Evolutionary conservation across 495 filamentous ascomycete genomes (phyloP).

Genomic region (Chaetomidium leptoderma): DNA sequence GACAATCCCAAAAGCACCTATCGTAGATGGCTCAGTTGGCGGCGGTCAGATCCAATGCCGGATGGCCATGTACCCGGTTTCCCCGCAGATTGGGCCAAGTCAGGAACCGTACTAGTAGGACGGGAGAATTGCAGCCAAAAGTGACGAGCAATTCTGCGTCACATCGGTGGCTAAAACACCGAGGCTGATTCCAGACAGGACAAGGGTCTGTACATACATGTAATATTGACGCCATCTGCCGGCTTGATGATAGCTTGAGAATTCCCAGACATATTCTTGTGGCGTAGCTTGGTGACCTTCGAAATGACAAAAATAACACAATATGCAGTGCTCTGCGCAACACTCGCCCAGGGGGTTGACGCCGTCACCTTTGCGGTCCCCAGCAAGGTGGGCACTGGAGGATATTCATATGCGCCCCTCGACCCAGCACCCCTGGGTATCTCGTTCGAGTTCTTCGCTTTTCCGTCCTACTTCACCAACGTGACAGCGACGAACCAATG

Average conservation of each 20-base stretch:
- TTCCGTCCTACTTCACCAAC: slow-evolving; percentile 55
- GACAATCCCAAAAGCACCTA: slow-evolving; percentile 8
- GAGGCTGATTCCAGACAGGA: not conserved
- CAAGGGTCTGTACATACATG: not conserved
- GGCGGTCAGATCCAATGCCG: too few species aligned
- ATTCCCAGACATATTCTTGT: too few species aligned
- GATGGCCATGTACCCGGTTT: too few species aligned
- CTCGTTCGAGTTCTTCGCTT: slow-evolving; percentile 60
- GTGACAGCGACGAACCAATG: slow-evolving; percentile 53
- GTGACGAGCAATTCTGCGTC: not conserved
- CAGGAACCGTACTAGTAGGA: not conserved
- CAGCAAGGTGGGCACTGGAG: slow-evolving; percentile 26
- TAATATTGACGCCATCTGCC: too few species aligned
- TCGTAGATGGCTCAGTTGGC: not conserved
- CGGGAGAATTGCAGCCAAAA: slow-evolving; percentile 1
- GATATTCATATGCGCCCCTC: slow-evolving; percentile 35
- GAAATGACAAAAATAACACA: slow-evolving; percentile 5
- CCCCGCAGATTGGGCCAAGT: not conserved
- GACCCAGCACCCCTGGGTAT: slow-evolving; percentile 51
- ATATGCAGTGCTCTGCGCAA: slow-evolving; percentile 12
- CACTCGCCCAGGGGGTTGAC: slow-evolving; percentile 15
- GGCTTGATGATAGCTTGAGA: not conserved
- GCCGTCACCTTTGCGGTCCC: slow-evolving; percentile 37
- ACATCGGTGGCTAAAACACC: slow-evolving; percentile 12
- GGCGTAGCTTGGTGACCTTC: not conserved